A percentile compares a stretch with the other conserved stretches of the same genome.
These are phyloP conservation scores for Erysimum cheiranthoides DNA, from an alignment of 345 rosid species.

Conservation along the genomic window DNA sequence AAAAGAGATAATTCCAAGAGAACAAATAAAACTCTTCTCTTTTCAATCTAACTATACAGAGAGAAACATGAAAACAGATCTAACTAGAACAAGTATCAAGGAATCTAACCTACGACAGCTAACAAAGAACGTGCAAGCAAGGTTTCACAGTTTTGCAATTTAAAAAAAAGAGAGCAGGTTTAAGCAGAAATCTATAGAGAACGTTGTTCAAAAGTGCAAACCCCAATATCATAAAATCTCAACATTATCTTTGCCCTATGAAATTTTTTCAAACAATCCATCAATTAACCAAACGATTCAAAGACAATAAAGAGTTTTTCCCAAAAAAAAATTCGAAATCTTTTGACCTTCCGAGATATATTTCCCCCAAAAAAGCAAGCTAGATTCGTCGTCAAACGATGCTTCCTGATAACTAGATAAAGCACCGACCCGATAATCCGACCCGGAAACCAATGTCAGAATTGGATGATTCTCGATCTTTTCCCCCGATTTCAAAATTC, in stretches of 20 bases:
- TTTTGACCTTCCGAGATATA: slow-evolving; percentile 9
- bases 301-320: slow-evolving; percentile 5
- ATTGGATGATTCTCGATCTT: slow-evolving; percentile 24
- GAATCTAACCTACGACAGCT: slow-evolving; percentile 22
- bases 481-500: neutral
- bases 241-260: slow-evolving; percentile 6
- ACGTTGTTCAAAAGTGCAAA: slow-evolving; percentile 16
- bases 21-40: neutral
- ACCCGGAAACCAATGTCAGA: slow-evolving; percentile 11
- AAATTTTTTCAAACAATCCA: slow-evolving; percentile 9
- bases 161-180: slow-evolving; percentile 3
- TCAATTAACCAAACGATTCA: slow-evolving; percentile 20
- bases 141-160: neutral
- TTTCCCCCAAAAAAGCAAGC: slow-evolving; percentile 23
- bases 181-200: slow-evolving; percentile 17
- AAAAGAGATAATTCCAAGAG: slow-evolving; percentile 15
- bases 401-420: neutral
- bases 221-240: slow-evolving; percentile 27
- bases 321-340: neutral
- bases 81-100: slow-evolving; percentile 23
- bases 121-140: slow-evolving; percentile 32
- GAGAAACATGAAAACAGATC: slow-evolving; percentile 25
- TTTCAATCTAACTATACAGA: slow-evolving; percentile 26
- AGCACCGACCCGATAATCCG: slow-evolving; percentile 28
- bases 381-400: slow-evolving; percentile 41